Evolutionary conservation across 495 filamentous ascomycete genomes (phyloP), one percentile per base, ranked within the genome.

Genomic region (Xylaria longipes): DNA sequence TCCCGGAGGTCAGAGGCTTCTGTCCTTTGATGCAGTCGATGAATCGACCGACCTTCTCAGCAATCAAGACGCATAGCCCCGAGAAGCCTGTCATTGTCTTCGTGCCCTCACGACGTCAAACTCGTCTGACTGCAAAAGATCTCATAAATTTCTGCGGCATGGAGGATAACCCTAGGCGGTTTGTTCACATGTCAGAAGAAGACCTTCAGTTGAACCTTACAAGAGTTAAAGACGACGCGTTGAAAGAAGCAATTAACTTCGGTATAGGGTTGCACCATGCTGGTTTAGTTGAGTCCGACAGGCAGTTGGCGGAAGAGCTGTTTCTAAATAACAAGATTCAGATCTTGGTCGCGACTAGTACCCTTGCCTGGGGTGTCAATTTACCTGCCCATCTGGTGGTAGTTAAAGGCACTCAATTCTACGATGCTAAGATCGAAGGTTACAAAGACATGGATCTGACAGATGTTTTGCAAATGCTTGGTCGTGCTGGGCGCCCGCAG

Each of bases 361-460:
- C 96, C 11, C 86, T 99, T 31, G 96, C 96, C 8, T 99, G 96
- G 96, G 96, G 96, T 81, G 97, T 99, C 71, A 99, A 99, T 81
- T 87, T 99, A 77, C 96, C 96, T 0, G 96, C 96, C 1, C 96
- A 99, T 84, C 86, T 99, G 5, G 96, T 99, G 11, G 92, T 99
- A 11, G 97, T 99, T 60, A 99, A 99, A 77, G 96, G 96, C 60
- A 99, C 96, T 1, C 96, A 99, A 77, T 99, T 91, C 84, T 99
- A 97, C 81, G 96, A 99, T 79, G 95, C 95, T 7, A 98, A 99
- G 77, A 95, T 93, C 37, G 97, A 97, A 81, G 96, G 93, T 0
- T 99, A 99, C 80, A 94, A 93, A 73, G 96, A 99, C 81, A 98
- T 98, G 97, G 97, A 99, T 81, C 83, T 99, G 66, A 99, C 96